Evolutionary conservation across 2,329 filamentous ascomycete genomes (phyloP), one percentile per base, ranked within the genome.

Genomic region (Aspergillus sp.): DNA sequence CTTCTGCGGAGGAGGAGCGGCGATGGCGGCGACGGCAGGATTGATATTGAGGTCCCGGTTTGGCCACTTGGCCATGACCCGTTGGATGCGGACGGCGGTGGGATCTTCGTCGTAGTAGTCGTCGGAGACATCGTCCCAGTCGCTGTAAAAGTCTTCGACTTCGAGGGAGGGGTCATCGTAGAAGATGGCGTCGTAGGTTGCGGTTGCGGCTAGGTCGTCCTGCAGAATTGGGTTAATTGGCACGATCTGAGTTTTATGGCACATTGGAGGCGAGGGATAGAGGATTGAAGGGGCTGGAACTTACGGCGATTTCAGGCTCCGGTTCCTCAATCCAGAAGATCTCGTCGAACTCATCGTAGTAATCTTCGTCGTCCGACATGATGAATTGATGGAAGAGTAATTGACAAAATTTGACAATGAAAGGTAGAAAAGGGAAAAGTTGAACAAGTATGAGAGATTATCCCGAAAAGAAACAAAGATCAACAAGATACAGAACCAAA

Each of bases 111-210:
- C 77, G 58, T 77, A 75, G 63, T 78, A 79, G 59, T 80, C 77
- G 55, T 80, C 77, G 14, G 77, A 76, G 49, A 78, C 73, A 29
- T 79, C 78, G 50, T 79, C 77, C 76, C 77, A 80, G 62, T 81
- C 79, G 54, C 75, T 77, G 65, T 71, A 77, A 51, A 73, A 75
- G 12, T 78, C 77, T 55, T 74, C 70, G 7, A 72, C 61, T 39
- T 80, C 77, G 26, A 74, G 67, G 14, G 66, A 69, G 6, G 76
- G 73, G 55, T 80, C 75, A 49, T 78, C 76, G 26, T 73, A 70
- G 36, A 74, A 71, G 26, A 75, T 67, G 31, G 77, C 73, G 56
- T 78, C 78, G 64, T 76, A 72, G 14, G 75, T 68, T 31, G 78
- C 69, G 52, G 74, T 72, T 61, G 71, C 73, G 47, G 78, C 78